Evolutionary conservation across 768 basidiomycete genomes (phyloP).

Genomic region (Wakefieldia striispora): DNA sequence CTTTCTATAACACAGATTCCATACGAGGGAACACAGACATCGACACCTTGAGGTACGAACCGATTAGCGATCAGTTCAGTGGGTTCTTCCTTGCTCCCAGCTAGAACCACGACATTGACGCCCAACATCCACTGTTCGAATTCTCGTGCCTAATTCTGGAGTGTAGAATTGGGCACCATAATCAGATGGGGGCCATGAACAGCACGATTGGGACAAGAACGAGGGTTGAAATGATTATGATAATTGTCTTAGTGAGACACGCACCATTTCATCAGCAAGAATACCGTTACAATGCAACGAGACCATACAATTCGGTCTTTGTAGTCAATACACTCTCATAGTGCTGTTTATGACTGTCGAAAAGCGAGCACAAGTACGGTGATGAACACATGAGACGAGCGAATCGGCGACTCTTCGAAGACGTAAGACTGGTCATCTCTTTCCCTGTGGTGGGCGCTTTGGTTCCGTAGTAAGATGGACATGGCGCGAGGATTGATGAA

Average conservation of each 20-base stretch:
- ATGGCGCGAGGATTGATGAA: background rate
- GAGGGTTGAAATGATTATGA: too few species aligned
- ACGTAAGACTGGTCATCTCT: slow-evolving; percentile 90
- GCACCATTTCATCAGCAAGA: slow-evolving; percentile 93
- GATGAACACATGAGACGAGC: slow-evolving; percentile 38
- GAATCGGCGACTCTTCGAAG: slow-evolving; percentile 91
- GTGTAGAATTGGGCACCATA: too few species aligned
- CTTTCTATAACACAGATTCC: too few species aligned
- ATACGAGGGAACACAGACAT: too few species aligned
- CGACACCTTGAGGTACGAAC: too few species aligned
- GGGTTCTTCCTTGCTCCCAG: too few species aligned
- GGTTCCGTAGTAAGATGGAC: slow-evolving; percentile 44
- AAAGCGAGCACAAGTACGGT: slow-evolving; percentile 1
- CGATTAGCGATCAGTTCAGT: too few species aligned
- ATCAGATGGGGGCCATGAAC: too few species aligned
- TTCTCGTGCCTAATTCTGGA: too few species aligned
- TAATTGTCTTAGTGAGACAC: slow-evolving; percentile 9
- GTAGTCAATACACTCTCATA: slow-evolving; percentile 94
- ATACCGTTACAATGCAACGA: slow-evolving; percentile 96
- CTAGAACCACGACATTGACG: too few species aligned
- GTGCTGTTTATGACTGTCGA: slow-evolving; percentile 75
- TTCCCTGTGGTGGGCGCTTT: slow-evolving; percentile 76
- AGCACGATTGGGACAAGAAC: too few species aligned
- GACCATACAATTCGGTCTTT: slow-evolving; percentile 97
- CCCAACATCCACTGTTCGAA: too few species aligned